These are phyloP conservation scores for Exophiala mesophila DNA, from an alignment of 2,329 filamentous ascomycete genomes.

Conservation along the genomic window DNA sequence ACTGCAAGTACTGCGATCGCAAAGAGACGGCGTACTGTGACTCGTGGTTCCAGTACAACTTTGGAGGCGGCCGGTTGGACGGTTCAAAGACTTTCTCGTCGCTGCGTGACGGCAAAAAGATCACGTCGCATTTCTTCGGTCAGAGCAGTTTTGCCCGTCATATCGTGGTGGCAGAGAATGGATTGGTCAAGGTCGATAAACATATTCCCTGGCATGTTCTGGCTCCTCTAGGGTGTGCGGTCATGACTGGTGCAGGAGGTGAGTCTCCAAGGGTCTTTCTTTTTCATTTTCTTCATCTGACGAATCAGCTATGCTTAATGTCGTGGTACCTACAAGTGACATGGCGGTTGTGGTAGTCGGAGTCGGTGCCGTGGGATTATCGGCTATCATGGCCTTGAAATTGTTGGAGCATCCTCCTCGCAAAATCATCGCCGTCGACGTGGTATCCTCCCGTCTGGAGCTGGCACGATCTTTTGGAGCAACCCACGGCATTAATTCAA, in stretches of 20 bases:
- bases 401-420: slow-evolving; percentile 23
- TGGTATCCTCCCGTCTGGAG: slow-evolving; percentile 39
- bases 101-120: slow-evolving; percentile 8
- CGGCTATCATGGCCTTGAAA: slow-evolving; percentile 33
- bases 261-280: background rate
- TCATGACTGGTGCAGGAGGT: slow-evolving; percentile 32
- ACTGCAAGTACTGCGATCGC: slow-evolving; percentile 24
- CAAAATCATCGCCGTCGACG: slow-evolving; percentile 44
- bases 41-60: slow-evolving; percentile 26
- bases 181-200: slow-evolving; percentile 25
- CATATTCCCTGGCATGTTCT: slow-evolving; percentile 23
- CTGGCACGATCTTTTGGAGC: slow-evolving; percentile 44
- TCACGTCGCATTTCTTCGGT: slow-evolving; percentile 28
- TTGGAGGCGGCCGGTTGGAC: slow-evolving; percentile 23
- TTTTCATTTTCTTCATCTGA: background rate
- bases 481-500: slow-evolving; percentile 38
- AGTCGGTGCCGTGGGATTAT: slow-evolving; percentile 31
- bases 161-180: slow-evolving; percentile 26
- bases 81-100: slow-evolving; percentile 22
- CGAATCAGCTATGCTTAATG: slow-evolving; percentile 24
- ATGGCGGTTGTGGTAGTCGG: slow-evolving; percentile 31
- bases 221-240: slow-evolving; percentile 30
- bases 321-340: slow-evolving; percentile 18
- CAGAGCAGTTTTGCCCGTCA: slow-evolving; percentile 30
- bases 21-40: slow-evolving; percentile 26